Evolutionary conservation across 2,329 filamentous ascomycete genomes (phyloP).

Genomic region (Colletotrichum phormii): DNA sequence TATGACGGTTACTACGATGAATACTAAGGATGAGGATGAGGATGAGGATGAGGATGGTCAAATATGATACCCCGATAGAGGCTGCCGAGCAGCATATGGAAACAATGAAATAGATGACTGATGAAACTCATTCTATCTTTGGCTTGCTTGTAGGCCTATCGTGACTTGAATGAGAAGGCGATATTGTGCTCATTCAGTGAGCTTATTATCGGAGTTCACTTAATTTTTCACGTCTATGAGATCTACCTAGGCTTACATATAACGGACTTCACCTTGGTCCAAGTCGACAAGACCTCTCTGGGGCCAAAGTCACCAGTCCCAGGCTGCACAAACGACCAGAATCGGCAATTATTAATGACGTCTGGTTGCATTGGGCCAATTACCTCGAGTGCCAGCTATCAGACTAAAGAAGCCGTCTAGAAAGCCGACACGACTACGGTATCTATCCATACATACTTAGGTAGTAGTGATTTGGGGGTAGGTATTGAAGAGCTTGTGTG

Average conservation of each 20-base stretch:
- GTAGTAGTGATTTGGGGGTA: neutral
- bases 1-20: conserved; percentile 68
- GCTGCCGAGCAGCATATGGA: neutral
- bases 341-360: neutral
- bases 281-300: neutral
- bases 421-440: neutral
- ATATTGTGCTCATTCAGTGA: neutral
- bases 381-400: neutral
- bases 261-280: too few species aligned
- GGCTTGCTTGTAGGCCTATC: too few species aligned
- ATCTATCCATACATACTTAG: too few species aligned
- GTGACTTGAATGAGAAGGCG: neutral
- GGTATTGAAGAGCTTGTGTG: neutral
- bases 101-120: neutral
- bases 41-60: neutral
- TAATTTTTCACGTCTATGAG: too few species aligned
- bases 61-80: neutral
- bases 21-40: conserved; percentile 16
- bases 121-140: neutral
- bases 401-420: neutral
- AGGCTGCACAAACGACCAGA: neutral
- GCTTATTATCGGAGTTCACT: too few species aligned
- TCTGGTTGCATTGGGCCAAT: neutral
- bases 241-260: too few species aligned
- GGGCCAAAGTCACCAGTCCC: too few species aligned